Base-by-base conservation (phyloP, 441 rosid genomes). In the Omphalea diandra region DNA sequence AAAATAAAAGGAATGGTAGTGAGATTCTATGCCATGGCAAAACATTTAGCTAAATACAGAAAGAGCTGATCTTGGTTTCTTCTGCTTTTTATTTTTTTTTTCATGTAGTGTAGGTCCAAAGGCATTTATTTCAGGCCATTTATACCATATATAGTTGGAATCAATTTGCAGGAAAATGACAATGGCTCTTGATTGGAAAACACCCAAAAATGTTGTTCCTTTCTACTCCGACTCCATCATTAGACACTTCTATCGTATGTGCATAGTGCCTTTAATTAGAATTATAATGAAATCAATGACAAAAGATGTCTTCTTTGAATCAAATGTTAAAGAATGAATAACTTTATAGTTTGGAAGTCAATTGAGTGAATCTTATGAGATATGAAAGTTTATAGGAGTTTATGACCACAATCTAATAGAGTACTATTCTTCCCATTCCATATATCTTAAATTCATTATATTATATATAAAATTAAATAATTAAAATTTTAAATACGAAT, bases 321-420 rank as follows among this genome's bases (percentile, higher is more conserved):
- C 62, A 3, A 18, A 57, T 57, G 11, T 12, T 54, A 54, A 27
- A 11, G n/a, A n/a, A n/a, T n/a, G n/a, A n/a, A 53, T 26, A 24
- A 24, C 10, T 8, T 27, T 54, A 24, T 9, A 27, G 4, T 17
- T 54, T 24, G 58, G 26, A 18, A 11, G 33, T 54, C 58, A 26
- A 54, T 54, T 54, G 29, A 54, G 58, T 54, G 58, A 54, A 54
- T 54, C 58, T 54, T 54, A 7, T 49, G 8, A 11, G 54, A 49
- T n/a, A 4, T n/a, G 20, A 9, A 20, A 22, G 0, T 24, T 26
- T 10, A 11, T 60, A 17, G 8, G 11, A 50, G 24, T 35, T 38
- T 10, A 26, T 38, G 65, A 32, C 31, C 49, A 61, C 18, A 61
- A 40, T 11, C n/a, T n/a, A n/a, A n/a, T n/a, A n/a, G n/a, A n/a